phyloP scores from a whole-genome alignment of 1,284 basidiomycete species.

The Cryptococcus wingfieldii region DNA sequence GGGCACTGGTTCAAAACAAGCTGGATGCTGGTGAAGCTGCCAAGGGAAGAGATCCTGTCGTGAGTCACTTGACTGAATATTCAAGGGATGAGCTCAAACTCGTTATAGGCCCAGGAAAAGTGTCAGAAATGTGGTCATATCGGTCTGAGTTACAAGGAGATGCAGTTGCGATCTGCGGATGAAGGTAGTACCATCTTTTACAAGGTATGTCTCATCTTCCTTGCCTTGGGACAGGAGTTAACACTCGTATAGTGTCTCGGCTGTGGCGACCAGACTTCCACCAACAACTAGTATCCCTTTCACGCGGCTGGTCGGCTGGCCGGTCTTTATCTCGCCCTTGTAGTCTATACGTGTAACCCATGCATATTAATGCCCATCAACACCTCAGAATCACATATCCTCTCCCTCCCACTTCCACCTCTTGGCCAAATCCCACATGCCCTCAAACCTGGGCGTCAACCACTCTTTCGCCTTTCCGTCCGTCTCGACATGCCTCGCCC shows the following conservation, averaged over 20 bases:
- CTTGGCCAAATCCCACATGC: conserved; percentile 93
- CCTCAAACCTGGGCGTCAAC: conserved; percentile 73
- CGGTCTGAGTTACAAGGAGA: conserved; percentile 49
- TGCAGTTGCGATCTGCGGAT: conserved; percentile 77
- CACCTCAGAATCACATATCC: conserved; percentile 26
- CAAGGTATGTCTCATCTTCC: conserved; percentile 36
- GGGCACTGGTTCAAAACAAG: conserved; percentile 81
- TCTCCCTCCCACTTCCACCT: conserved; percentile 51
- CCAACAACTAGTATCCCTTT: conserved; percentile 43
- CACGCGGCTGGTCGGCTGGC: background rate
- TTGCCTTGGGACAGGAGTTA: background rate
- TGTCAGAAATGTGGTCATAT: conserved; percentile 85
- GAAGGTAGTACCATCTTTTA: conserved; percentile 76
- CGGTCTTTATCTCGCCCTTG: background rate
- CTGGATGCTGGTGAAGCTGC: conserved; percentile 69
- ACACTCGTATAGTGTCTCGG: conserved; percentile 39
- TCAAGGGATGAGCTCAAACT: background rate
- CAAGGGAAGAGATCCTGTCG: conserved; percentile 42
- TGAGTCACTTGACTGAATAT: background rate
- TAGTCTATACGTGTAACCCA: background rate
- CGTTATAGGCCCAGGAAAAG: conserved; percentile 74
- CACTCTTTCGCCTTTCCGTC: conserved; percentile 80
- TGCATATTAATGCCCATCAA: background rate
- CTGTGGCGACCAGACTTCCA: conserved; percentile 48
- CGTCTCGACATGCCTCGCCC: conserved; percentile 76